Evolutionary conservation across 345 rosid genomes (phyloP), one percentile per base, ranked within the genome.

Genomic region (Hypericum perforatum): DNA sequence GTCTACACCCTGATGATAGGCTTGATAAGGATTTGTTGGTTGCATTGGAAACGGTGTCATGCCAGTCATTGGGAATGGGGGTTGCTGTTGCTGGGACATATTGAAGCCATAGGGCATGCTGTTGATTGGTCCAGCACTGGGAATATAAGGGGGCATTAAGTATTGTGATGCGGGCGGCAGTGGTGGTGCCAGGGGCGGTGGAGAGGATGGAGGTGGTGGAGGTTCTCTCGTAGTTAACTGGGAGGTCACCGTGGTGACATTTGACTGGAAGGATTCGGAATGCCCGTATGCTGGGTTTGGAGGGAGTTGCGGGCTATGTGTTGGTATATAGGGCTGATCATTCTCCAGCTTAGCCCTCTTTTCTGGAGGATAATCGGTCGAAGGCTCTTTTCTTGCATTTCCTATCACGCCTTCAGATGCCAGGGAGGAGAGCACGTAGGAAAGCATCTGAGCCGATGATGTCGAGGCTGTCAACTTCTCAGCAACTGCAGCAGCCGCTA

Each of bases 391-490:
- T 39, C 50, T 51, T 16, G 78, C 59, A 64, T 78, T 74, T 41
- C 75, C 73, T 2, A 82, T 80, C 70, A 79, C 75, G 22, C 84
- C 91, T 69, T 89, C 95, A 9, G 98, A 85, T 51, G 91, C 95
- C 29, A 92, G 78, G 48, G 98, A 85, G 16, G 97, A 85, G 45
- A 92, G 85, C 46, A 88, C 98, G n/a, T 65, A 74, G 9, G 98
- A 85, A 54, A 92, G 95, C 98, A 92, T 81, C 62, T 88, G 80
- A 0, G 82, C 94, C 0, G 98, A 88, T 49, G 95, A 92, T 32
- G 97, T 76, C 11, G 96, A 88, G 45, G 97, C 94, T 0, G 98
- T 80, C 69, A 92, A 75, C 77, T 80, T 80, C 13, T 89, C 96
- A 5, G 94, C 95, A 41, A 91, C 73, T 36, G 77, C 91, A 47